Base-by-base conservation (phyloP, 306 rosid genomes). In the Vicia faba region DNA sequence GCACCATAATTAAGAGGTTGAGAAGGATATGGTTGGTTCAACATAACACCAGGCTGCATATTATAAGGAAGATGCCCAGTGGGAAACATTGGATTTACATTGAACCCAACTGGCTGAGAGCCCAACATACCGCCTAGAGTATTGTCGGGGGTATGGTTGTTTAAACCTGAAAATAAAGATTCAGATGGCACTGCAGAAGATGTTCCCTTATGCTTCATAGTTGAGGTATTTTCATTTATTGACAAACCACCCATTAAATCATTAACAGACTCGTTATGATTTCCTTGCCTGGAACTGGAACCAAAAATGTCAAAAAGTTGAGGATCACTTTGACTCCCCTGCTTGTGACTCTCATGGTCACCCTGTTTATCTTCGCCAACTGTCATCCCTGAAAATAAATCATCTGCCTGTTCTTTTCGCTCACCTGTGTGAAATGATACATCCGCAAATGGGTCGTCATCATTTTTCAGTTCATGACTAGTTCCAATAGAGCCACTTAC, bases 371-470 rank as follows among this genome's bases (percentile, higher is more conserved):
- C 79, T 59, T 75, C 80, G 53, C 86, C 90, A 70, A 93, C 48
- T n/a, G 78, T 67, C 87, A 86, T 81, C 80, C 97, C 97, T 68
- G 92, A 86, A 73, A 95, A 95, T 39, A 95, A 79, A 79, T 88
- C 97, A 79, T 82, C 87, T 14, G 81, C 74, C 7, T 75, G 81
- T 63, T 80, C 96, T 78, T 72, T 85, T 57, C 72, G 76, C 46
- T 84, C 96, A 43, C 63, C 70, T 53, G 86, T 50, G 68, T 86
- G 97, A 71, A 95, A 95, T 5, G 87, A 84, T n/a, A 95, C 97
- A 85, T 88, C 99, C 11, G 92, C 91, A 43, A 95, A 95, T 59
- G 97, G 99, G 66, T 93, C 99, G 18, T 88, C 97, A 5, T 85
- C 91, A 56, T 69, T 86, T 71, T 81, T 85, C 14, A 41, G 78